Evolutionary conservation across 352 stramenopile genomes (phyloP).

Genomic region (Globisporangium nagaii): DNA sequence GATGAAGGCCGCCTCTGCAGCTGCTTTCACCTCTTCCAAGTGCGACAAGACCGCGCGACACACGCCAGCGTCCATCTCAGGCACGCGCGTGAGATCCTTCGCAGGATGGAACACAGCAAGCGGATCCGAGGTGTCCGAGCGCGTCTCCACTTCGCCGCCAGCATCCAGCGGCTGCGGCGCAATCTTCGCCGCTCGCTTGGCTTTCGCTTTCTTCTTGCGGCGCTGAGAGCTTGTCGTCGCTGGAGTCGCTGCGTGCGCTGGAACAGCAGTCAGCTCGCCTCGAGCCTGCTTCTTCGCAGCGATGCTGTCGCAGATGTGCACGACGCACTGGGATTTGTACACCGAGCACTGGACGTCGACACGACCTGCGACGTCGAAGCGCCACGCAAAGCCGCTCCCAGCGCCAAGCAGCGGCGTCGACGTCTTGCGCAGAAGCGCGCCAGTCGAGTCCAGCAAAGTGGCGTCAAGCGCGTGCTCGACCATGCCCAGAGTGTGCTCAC

Average conservation of each 20-base stretch:
- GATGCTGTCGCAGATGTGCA: conserved; percentile 14
- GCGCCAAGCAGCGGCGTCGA: conserved; percentile 19
- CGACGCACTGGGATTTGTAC: conserved; percentile 25
- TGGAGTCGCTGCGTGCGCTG: neutral
- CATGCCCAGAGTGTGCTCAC: conserved; percentile 23
- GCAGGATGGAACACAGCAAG: conserved; percentile 39
- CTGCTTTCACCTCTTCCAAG: conserved; percentile 36
- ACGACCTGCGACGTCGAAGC: conserved; percentile 18
- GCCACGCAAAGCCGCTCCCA: conserved; percentile 27
- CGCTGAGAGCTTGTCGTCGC: neutral
- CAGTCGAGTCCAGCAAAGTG: conserved; percentile 10
- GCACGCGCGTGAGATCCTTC: conserved; percentile 20
- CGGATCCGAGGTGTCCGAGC: conserved; percentile 7
- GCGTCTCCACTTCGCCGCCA: conserved; percentile 12
- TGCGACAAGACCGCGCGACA: conserved; percentile 47
- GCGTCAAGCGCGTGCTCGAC: conserved; percentile 36
- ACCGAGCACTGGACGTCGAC: conserved; percentile 28
- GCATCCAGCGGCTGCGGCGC: conserved; percentile 15
- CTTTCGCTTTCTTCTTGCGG: conserved; percentile 21
- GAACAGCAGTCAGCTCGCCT: too few species aligned
- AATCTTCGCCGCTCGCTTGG: conserved; percentile 8
- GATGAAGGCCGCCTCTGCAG: conserved; percentile 23
- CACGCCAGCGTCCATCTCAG: conserved; percentile 42
- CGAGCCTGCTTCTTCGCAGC: conserved; percentile 13
- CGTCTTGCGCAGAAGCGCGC: conserved; percentile 2